A percentile compares a stretch with the other conserved stretches of the same genome.
Conservation (phyloP, 2,329 filamentous ascomycete species). For the Onygenales sp. region DNA sequence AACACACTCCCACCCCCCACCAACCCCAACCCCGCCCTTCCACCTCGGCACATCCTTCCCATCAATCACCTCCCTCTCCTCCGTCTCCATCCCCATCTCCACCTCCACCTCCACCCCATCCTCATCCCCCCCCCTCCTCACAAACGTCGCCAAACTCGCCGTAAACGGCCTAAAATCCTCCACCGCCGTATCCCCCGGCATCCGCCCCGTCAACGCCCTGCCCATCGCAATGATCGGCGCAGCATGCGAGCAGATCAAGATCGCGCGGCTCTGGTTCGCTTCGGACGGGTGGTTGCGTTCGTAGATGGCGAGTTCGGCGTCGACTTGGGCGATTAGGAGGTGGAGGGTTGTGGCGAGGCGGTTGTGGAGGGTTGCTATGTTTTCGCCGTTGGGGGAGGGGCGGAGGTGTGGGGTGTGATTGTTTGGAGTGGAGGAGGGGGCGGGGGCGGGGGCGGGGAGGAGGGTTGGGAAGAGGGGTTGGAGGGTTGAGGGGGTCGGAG, state of each 20-base stretch:
- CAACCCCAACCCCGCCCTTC: conserved; percentile 52
- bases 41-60: conserved; percentile 35
- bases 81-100: conserved; percentile 9
- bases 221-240: conserved; percentile 82
- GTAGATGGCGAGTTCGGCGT: conserved; percentile 40
- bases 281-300: conserved; percentile 47
- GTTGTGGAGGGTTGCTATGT: conserved; percentile 68
- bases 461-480: conserved; percentile 51
- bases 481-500: conserved; percentile 56
- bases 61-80: conserved; percentile 3
- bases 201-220: conserved; percentile 65
- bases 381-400: conserved; percentile 68
- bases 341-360: conserved; percentile 63
- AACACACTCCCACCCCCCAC: conserved; percentile 71
- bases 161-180: conserved; percentile 84
- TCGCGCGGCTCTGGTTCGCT: conserved; percentile 43
- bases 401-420: conserved; percentile 54
- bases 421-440: conserved; percentile 13
- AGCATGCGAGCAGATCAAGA: conserved; percentile 82
- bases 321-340: conserved; percentile 62
- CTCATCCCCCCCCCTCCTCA: conserved; percentile 30
- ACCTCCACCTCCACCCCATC: conserved; percentile 4
- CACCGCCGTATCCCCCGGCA: conserved; percentile 60
- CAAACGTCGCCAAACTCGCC: conserved; percentile 66
- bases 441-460: conserved; percentile 28